Percentiles rank a stretch among this genome's conserved stretches.
phyloP scores from a whole-genome alignment of 139 green algal genomes.

The Chlorella sp. region DNA sequence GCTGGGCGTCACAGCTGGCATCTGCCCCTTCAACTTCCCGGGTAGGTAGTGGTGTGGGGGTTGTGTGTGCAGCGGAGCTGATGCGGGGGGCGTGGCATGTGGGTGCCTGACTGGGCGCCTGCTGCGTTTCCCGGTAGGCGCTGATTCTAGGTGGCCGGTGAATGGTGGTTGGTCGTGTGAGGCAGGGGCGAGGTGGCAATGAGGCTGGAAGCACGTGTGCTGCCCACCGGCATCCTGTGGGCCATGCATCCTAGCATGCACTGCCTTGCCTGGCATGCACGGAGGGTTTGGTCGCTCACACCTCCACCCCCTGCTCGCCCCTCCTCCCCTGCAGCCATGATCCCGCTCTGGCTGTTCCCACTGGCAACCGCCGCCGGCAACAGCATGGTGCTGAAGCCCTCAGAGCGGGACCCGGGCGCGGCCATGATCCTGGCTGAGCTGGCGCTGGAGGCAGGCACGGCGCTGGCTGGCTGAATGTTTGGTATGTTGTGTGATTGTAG shows the following conservation, averaged over 20 bases:
- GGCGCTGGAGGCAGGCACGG: slow-evolving; percentile 76
- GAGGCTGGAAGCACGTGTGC: too few species aligned
- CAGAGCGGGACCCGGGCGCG: slow-evolving; percentile 86
- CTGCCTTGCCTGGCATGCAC: too few species aligned
- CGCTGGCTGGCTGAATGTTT: too few species aligned
- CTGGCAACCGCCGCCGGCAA: slow-evolving; percentile 84
- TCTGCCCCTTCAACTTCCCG: slow-evolving; percentile 99
- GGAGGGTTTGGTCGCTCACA: neutral
- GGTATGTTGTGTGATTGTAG: neutral
- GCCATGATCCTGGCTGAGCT: slow-evolving; percentile 87
- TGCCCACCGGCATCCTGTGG: too few species aligned
- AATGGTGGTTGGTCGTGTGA: too few species aligned
- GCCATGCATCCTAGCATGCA: too few species aligned
- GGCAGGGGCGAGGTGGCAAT: too few species aligned
- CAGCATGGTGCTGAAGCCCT: slow-evolving; percentile 93
- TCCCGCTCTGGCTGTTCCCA: slow-evolving; percentile 91
- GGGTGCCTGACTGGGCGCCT: too few species aligned
- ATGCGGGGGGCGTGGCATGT: too few species aligned
- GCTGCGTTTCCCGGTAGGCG: too few species aligned
- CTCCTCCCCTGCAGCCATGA: slow-evolving; percentile 53
- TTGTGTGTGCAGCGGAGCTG: too few species aligned
- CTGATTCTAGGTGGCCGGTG: too few species aligned
- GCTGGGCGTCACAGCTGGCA: slow-evolving; percentile 91
- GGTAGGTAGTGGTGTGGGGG: slow-evolving; percentile 4
- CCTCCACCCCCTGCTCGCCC: neutral